Percentiles rank a stretch among this genome's conserved stretches.
These are phyloP conservation scores for Oryza officinalis DNA, from an alignment of 176 grass and related monocot genomes.

Conservation along the genomic window DNA sequence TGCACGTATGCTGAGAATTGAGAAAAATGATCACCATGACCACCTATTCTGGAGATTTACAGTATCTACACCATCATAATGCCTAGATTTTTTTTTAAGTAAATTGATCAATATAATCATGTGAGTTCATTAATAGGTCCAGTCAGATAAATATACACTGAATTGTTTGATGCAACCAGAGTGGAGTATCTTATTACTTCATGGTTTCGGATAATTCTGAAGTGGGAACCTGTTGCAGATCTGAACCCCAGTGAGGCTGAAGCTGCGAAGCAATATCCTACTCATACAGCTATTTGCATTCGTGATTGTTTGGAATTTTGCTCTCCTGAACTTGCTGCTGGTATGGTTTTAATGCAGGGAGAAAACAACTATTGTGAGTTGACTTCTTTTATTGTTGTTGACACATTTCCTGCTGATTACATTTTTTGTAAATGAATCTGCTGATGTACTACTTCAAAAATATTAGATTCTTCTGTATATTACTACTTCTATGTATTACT, in stretches of 20 bases:
- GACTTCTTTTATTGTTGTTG: too few relatives aligned
- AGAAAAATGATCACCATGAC: not conserved
- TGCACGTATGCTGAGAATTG: constrained; percentile 23
- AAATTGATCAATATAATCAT: constrained; percentile 15
- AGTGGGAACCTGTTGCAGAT: constrained; percentile 52
- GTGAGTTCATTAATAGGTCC: not conserved
- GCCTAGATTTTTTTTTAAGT: not conserved
- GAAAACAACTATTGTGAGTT: too few relatives aligned
- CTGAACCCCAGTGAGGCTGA: constrained; percentile 69
- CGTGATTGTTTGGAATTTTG: constrained; percentile 88
- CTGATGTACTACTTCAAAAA: too few relatives aligned
- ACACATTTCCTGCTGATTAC: too few relatives aligned
- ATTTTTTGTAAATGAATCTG: too few relatives aligned
- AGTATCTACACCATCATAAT: not conserved
- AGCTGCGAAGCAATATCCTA: constrained; percentile 73
- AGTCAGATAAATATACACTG: not conserved
- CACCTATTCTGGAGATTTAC: not conserved
- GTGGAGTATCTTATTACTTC: not conserved
- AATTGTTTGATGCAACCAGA: constrained; percentile 24
- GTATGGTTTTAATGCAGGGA: too few relatives aligned
- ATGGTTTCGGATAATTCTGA: constrained; percentile 10
- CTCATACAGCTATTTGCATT: constrained; percentile 90
- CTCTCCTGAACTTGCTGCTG: constrained; percentile 67
- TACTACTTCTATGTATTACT: not conserved
- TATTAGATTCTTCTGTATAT: too few relatives aligned